Conservation (phyloP, 2,329 filamentous ascomycete genomes). For the Raffaelea albimanens region DNA sequence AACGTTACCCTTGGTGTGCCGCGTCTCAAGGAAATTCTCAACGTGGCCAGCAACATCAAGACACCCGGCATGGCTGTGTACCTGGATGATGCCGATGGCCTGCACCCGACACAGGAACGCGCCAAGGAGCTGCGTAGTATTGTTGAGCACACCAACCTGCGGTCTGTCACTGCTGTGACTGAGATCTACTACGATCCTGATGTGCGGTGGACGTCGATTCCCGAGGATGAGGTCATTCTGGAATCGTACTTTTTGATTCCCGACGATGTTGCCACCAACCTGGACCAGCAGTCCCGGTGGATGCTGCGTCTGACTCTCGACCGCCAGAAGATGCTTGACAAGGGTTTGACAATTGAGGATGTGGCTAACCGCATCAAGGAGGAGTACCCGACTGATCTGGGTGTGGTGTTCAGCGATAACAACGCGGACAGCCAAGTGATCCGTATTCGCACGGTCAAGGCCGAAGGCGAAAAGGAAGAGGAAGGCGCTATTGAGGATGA, state of each 20-base stretch:
- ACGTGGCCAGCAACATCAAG: conserved; percentile 96
- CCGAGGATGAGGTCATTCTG: conserved; percentile 85
- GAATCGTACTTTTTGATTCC: conserved; percentile 95
- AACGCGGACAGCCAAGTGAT: conserved; percentile 94
- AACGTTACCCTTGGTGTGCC: conserved; percentile 98
- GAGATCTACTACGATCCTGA: conserved; percentile 98
- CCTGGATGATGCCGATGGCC: conserved; percentile 49
- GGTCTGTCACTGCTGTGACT: conserved; percentile 81
- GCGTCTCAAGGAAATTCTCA: conserved; percentile 98
- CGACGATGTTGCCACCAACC: conserved; percentile 55
- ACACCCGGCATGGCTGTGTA: conserved; percentile 96
- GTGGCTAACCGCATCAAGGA: conserved; percentile 85
- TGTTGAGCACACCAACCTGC: conserved; percentile 90
- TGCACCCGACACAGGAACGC: conserved; percentile 55
- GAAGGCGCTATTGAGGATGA: conserved; percentile 66
- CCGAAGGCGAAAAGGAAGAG: conserved; percentile 64
- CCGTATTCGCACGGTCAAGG: conserved; percentile 72
- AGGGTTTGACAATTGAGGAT: conserved; percentile 82
- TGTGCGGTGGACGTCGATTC: conserved; percentile 74
- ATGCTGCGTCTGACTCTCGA: conserved; percentile 87
- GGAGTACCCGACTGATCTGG: conserved; percentile 74
- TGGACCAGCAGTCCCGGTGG: conserved; percentile 84
- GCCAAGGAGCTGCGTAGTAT: conserved; percentile 79
- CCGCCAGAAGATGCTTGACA: conserved; percentile 90
- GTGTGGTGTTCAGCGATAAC: conserved; percentile 94